Percentiles rank a stretch among this genome's conserved stretches.
These are phyloP conservation scores for Discostella stelligeroides DNA, from an alignment of 108 stramenopile genomes.

Conservation along the genomic window DNA sequence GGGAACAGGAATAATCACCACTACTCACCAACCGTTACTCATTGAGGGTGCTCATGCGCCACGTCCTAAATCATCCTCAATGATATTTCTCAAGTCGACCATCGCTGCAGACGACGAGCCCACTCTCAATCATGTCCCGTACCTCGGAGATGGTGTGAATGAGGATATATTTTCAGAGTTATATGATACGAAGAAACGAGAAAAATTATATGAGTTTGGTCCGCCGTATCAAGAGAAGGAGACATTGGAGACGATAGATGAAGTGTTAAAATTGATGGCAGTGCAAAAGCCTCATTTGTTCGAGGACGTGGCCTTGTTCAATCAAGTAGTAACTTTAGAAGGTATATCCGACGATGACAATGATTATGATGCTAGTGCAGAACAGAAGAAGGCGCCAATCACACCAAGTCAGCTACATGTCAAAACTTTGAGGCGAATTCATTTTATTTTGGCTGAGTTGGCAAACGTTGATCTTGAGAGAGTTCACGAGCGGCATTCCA, in stretches of 20 bases:
- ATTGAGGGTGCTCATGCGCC: slow-evolving; percentile 39
- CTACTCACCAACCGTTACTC: slow-evolving; percentile 3
- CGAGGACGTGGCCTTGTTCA: not conserved
- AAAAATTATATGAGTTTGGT: slow-evolving; percentile 42
- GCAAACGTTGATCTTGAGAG: slow-evolving; percentile 22
- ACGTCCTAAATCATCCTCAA: slow-evolving; percentile 37
- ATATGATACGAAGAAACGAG: slow-evolving; percentile 40
- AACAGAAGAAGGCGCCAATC: slow-evolving; percentile 5
- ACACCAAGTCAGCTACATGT: not conserved
- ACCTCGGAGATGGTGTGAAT: slow-evolving; percentile 81
- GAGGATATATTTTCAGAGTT: slow-evolving; percentile 57
- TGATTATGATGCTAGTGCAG: not conserved
- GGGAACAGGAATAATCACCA: not conserved
- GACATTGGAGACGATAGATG: slow-evolving; percentile 31
- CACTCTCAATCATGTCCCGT: slow-evolving; percentile 59
- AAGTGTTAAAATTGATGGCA: slow-evolving; percentile 25
- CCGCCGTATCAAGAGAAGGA: slow-evolving; percentile 41
- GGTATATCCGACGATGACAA: slow-evolving; percentile 7
- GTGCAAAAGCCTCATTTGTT: slow-evolving; percentile 14
- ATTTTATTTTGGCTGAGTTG: slow-evolving; percentile 14
- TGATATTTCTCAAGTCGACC: slow-evolving; percentile 41
- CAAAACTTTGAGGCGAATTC: slow-evolving; percentile 11
- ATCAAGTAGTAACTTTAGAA: not conserved
- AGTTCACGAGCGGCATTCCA: slow-evolving; percentile 22
- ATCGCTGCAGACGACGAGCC: slow-evolving; percentile 50